A percentile compares a stretch with the other conserved stretches of the same genome.
Conservation (phyloP, 345 rosid species). For the Diplotaxis tenuifolia region DNA sequence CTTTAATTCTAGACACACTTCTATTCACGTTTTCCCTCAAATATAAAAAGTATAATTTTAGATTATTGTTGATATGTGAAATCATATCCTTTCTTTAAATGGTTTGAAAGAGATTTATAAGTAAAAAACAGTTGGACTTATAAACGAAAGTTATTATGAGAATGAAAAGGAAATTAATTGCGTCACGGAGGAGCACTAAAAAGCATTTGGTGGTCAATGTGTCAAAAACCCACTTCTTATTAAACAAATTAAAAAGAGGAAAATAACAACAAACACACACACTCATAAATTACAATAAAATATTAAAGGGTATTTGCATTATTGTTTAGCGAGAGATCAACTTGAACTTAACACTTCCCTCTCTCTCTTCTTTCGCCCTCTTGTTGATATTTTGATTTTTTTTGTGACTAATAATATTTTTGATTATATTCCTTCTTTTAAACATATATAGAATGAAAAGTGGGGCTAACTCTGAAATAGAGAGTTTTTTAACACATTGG, state of each 20-base stretch:
- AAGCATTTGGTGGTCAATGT: conserved; percentile 51
- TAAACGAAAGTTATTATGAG: conserved; percentile 6
- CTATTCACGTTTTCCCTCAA: conserved; percentile 11
- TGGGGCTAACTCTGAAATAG: background rate
- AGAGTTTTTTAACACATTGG: too few relatives aligned
- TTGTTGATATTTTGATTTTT: background rate
- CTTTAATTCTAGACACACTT: conserved; percentile 9
- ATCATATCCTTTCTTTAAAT: conserved; percentile 11
- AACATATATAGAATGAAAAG: background rate
- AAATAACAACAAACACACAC: conserved; percentile 28
- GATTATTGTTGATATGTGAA: background rate
- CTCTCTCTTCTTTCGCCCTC: conserved; percentile 4
- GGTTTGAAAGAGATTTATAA: conserved; percentile 21
- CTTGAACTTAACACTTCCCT: conserved; percentile 11
- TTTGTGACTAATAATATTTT: too few relatives aligned
- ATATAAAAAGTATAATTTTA: background rate
- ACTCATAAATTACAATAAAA: background rate
- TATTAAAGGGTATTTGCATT: conserved; percentile 15
- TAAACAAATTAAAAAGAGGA: conserved; percentile 12
- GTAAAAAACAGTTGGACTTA: conserved; percentile 8
- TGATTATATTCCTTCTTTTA: background rate
- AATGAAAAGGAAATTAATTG: conserved; percentile 39
- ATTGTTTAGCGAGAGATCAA: conserved; percentile 38
- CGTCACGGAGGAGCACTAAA: conserved; percentile 51
- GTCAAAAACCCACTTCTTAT: conserved; percentile 47